A percentile compares a stretch with the other conserved stretches of the same genome.
phyloP scores from a whole-genome alignment of 352 stramenopile species.

The Phytophthora syringae region DNA sequence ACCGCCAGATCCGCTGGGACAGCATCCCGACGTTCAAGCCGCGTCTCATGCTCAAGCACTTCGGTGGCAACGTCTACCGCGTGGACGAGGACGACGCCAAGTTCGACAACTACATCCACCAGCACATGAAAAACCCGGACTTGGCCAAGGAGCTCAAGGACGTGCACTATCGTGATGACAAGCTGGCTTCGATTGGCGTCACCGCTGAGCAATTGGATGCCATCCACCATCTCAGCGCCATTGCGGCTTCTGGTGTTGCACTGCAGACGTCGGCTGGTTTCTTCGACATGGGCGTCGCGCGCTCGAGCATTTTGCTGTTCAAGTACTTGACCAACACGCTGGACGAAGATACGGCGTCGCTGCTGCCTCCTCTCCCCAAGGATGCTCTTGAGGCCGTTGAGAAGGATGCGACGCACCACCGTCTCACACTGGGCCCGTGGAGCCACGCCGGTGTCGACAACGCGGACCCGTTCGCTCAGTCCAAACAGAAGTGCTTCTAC shows the following conservation, averaged over 20 bases:
- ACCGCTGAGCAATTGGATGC: slow-evolving; percentile 60
- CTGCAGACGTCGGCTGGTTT: slow-evolving; percentile 76
- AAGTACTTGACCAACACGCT: slow-evolving; percentile 85
- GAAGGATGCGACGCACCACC: slow-evolving; percentile 59
- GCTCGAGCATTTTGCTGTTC: slow-evolving; percentile 77
- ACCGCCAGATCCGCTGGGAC: slow-evolving; percentile 78
- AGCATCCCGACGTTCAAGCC: slow-evolving; percentile 78
- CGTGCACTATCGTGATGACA: slow-evolving; percentile 73
- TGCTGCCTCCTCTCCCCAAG: slow-evolving; percentile 60
- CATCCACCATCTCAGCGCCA: slow-evolving; percentile 59
- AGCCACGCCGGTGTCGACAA: slow-evolving; percentile 87
- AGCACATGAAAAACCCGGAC: slow-evolving; percentile 73
- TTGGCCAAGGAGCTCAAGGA: slow-evolving; percentile 53
- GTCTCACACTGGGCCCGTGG: slow-evolving; percentile 80
- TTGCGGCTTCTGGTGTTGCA: slow-evolving; percentile 74
- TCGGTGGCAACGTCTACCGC: slow-evolving; percentile 84
- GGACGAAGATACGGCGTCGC: slow-evolving; percentile 56
- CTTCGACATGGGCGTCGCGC: slow-evolving; percentile 80
- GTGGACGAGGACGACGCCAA: slow-evolving; percentile 75
- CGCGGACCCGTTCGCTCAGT: slow-evolving; percentile 74
- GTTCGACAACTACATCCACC: slow-evolving; percentile 64
- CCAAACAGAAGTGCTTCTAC: slow-evolving; percentile 88
- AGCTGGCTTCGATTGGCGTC: slow-evolving; percentile 46
- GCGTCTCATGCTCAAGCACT: slow-evolving; percentile 86
- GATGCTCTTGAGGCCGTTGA: slow-evolving; percentile 34